Base-by-base conservation (phyloP, 1,139 yeast species). In the Sugiyamaella sp. region DNA sequence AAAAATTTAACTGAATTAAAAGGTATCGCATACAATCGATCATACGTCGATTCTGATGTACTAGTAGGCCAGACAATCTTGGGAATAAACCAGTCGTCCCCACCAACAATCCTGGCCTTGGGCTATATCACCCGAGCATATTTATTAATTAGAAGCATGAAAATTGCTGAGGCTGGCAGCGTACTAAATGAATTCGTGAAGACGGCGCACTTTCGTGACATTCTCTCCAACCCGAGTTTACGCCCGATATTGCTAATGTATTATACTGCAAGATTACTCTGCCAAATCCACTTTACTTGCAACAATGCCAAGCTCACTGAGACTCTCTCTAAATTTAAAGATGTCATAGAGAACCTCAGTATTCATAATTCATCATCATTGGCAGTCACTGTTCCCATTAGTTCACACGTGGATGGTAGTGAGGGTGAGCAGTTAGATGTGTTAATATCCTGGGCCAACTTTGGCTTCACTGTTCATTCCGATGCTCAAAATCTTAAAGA, bases 81-180 rank as follows among this genome's bases (percentile, higher is more conserved):
- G n/a, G 47, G 47, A 4, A 12, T 44, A n/a, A 46, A 46, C 19
- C 14, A 38, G 20, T 24, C 38, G 4, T 5, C 33, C 9, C 37
- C 50, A 24, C 44, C 35, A 37, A 5, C 29, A 24, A 21, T 46
- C 19, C 16, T 21, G 19, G 44, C 32, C 9, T 21, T 46, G 20
- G 9, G 38, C 9, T 46, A 46, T 46, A 38, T 46, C 16, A 38
- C 38, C n/a, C 21, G 38, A 38, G 25, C 44, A 27, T 25, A 38
- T 46, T 37, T 46, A 38, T 46, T 38, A 24, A 27, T 46, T 3
- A 37, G 44, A 39, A 6, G 44, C 29, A 37, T 27, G 25, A 16
- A 25, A 38, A 27, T 25, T 46, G 21, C 21, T 38, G 25, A 38
- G 14, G 42, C 42, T 1, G 14, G 14, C n/a, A 12, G 3, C 3